Conservation (phyloP, 768 basidiomycete genomes). For the Trametopsis cervina region DNA sequence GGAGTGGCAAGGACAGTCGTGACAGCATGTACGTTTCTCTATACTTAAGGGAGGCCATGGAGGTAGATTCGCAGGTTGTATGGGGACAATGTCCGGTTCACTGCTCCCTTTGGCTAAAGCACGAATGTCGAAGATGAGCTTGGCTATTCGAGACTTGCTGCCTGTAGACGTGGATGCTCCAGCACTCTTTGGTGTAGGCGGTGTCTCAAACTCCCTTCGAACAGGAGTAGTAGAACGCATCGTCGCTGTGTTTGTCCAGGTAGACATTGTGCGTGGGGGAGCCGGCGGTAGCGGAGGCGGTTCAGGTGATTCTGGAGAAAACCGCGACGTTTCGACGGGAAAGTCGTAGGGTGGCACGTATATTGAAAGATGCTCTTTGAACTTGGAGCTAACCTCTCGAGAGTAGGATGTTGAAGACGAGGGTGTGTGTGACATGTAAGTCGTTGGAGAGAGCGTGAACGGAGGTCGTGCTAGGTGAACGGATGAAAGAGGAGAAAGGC, state of each 20-base stretch:
- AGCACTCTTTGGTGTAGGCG: background rate
- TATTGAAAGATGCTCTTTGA: slow-evolving; percentile 13
- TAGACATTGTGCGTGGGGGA: slow-evolving; percentile 22
- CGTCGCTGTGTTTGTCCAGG: slow-evolving; percentile 20
- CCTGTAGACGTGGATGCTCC: background rate
- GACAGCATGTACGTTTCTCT: slow-evolving; percentile 26
- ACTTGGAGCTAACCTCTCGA: slow-evolving; percentile 7
- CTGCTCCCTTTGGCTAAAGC: slow-evolving; percentile 20
- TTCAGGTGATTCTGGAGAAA: slow-evolving; percentile 37
- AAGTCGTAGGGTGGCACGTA: slow-evolving; percentile 15
- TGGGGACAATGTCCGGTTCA: slow-evolving; percentile 21
- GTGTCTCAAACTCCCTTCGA: slow-evolving; percentile 24
- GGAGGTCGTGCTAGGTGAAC: background rate
- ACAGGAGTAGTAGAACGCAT: slow-evolving; percentile 16
- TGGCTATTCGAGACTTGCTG: slow-evolving; percentile 23
- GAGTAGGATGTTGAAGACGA: background rate
- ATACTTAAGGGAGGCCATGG: slow-evolving; percentile 35
- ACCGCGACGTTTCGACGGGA: slow-evolving; percentile 30
- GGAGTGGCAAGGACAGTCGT: slow-evolving; percentile 16
- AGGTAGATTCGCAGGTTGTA: slow-evolving; percentile 17
- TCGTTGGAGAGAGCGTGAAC: background rate
- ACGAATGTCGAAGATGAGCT: slow-evolving; percentile 31
- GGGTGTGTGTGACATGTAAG: slow-evolving; percentile 2
- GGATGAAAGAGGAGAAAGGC: background rate
- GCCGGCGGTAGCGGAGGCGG: slow-evolving; percentile 11